Evolutionary conservation across 2,329 filamentous ascomycete species (phyloP), one percentile per base, ranked within the genome.

Genomic region (Aspergillus aculeatus): DNA sequence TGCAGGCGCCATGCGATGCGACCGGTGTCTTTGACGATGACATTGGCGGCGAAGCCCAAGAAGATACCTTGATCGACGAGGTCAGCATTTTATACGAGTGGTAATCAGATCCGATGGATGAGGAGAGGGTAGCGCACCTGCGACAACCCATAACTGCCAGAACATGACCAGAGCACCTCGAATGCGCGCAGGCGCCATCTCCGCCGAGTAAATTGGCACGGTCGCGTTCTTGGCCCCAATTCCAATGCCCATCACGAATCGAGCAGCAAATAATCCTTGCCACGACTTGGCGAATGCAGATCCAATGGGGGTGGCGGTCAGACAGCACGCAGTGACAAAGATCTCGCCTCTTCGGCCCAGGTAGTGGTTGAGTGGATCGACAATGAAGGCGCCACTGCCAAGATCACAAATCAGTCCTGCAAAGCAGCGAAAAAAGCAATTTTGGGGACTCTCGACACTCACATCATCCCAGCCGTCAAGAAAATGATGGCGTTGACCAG

Each of bases 271-370:
- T 0, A 87, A 75, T 60, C 85, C 77, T 10, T 74, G 72, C 84
- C 86, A 89, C 16, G 74, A 82, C 61, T 85, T 81, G 3, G 81
- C 80, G n/a, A 84, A 69, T 0, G 80, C 89, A 49, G 84, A 86
- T 5, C 86, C 88, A 61, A 92, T 85, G 2, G 88, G 85, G 1
- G 89, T 83, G 71, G 88, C 83, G 35, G 90, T 78, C 66, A 84
- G 86, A 69, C 89, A 86, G 62, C 86, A 72, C 12, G 83, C 85
- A 14, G 82, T 81, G 49, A 87, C 67, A 67, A 88, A 89, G 57
- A 89, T 89, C 49, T 84, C 83, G 2, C 86, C 85, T 31, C 85
- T 80, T 50, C 86, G 84, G 26, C 85, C 86, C 23, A 86, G 65
- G 16, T 75, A 77, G 54, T 83, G 75, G 67, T 89, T 89, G 4